A percentile compares a stretch with the other conserved stretches of the same genome.
phyloP scores from a whole-genome alignment of 2,329 filamentous ascomycete species.

The Niveomyces coronatus region DNA sequence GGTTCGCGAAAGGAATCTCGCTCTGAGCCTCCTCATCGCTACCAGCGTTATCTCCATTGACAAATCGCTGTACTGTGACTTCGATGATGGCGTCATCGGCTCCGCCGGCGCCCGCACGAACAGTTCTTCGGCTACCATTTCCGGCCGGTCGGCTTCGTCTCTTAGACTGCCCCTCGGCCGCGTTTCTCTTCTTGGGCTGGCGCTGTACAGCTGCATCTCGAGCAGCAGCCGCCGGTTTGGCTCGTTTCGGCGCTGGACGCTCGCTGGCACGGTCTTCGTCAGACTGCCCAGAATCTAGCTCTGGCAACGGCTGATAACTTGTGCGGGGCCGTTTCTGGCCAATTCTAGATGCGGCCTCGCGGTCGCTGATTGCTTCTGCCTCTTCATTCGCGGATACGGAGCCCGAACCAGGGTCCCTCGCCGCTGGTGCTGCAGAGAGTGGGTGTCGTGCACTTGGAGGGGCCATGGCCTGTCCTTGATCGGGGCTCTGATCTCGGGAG shows the following conservation, averaged over 20 bases:
- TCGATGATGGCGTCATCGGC: slow-evolving; percentile 28
- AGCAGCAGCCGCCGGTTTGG: slow-evolving; percentile 17
- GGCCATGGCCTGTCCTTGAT: not conserved
- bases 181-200: slow-evolving; percentile 4
- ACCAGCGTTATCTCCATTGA: slow-evolving; percentile 33
- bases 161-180: slow-evolving; percentile 3
- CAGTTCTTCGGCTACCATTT: not conserved
- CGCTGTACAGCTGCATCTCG: slow-evolving; percentile 5
- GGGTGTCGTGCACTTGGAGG: not conserved
- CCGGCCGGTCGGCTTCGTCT: slow-evolving; percentile 13
- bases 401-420: not conserved
- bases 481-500: not conserved
- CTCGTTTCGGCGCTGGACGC: slow-evolving; percentile 22
- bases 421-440: not conserved
- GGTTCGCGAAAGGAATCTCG: slow-evolving; percentile 44
- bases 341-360: not conserved
- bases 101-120: not conserved
- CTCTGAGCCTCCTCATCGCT: slow-evolving; percentile 32
- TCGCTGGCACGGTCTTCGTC: slow-evolving; percentile 18
- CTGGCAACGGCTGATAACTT: slow-evolving; percentile 26
- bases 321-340: slow-evolving; percentile 5
- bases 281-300: slow-evolving; percentile 26
- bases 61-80: slow-evolving; percentile 50
- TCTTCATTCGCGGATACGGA: slow-evolving; percentile 26
- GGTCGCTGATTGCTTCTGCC: slow-evolving; percentile 25